Percentiles rank a stretch among this genome's conserved stretches.
These are phyloP conservation scores for Aspergillus quadrilineatus DNA, from an alignment of 2,329 filamentous ascomycete species.

Conservation along the genomic window DNA sequence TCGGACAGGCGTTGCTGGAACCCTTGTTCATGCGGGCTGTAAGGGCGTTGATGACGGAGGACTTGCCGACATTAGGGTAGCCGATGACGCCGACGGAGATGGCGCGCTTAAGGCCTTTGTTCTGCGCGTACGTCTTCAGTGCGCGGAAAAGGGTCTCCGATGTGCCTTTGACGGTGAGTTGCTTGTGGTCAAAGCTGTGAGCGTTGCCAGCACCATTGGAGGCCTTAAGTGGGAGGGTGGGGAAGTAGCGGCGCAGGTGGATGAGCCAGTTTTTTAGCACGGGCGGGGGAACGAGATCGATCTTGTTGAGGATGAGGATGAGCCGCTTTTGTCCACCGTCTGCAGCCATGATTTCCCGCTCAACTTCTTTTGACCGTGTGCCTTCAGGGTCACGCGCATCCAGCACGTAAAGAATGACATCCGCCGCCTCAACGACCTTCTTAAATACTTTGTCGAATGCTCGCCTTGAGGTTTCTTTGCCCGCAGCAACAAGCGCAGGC, in stretches of 20 bases:
- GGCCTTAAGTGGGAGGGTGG: constrained; percentile 83
- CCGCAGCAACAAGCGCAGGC: constrained; percentile 44
- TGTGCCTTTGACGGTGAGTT: constrained; percentile 82
- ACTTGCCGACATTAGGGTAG: constrained; percentile 95
- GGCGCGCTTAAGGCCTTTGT: constrained; percentile 80
- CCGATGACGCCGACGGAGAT: constrained; percentile 91
- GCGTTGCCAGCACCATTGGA: constrained; percentile 80
- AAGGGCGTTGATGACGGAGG: constrained; percentile 91
- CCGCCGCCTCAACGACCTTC: constrained; percentile 81
- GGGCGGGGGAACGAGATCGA: constrained; percentile 79
- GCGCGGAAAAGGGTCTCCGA: constrained; percentile 82
- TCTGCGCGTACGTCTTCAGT: constrained; percentile 82
- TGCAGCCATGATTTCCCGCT: constrained; percentile 87
- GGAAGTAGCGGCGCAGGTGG: constrained; percentile 84
- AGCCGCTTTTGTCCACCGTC: constrained; percentile 79
- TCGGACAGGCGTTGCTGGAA: constrained; percentile 70
- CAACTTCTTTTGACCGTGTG: constrained; percentile 85
- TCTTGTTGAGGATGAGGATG: constrained; percentile 93
- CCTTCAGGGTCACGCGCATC: constrained; percentile 90
- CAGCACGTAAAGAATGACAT: constrained; percentile 89
- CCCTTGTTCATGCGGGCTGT: constrained; percentile 70
- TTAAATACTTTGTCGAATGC: constrained; percentile 97
- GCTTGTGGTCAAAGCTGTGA: constrained; percentile 87
- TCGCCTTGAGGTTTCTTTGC: constrained; percentile 68
- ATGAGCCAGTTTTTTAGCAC: constrained; percentile 82